Conservation (phyloP, 768 basidiomycete species). For the Mrakia blollopis region DNA sequence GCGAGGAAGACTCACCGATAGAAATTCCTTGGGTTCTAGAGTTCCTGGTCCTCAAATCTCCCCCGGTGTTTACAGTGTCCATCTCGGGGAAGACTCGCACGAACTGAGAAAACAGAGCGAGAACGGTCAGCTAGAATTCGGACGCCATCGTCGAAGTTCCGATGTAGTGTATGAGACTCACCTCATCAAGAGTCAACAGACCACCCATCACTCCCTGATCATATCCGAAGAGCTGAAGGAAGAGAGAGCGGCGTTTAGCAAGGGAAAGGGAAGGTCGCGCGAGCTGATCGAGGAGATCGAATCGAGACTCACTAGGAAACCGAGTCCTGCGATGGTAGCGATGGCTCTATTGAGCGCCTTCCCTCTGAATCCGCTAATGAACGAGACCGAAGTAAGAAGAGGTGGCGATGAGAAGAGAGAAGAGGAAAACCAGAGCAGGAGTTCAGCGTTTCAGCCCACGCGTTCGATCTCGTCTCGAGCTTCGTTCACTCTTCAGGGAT, state of each 20-base stretch:
- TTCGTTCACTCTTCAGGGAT: too few species aligned
- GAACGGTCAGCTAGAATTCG: neutral
- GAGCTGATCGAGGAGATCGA: neutral
- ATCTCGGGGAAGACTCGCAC: conserved; percentile 57
- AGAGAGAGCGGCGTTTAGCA: neutral
- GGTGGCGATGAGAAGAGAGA: neutral
- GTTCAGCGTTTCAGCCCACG: neutral
- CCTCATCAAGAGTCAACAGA: conserved; percentile 50
- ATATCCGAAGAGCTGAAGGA: conserved; percentile 50
- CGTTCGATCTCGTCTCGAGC: too few species aligned
- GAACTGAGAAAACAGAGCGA: conserved; percentile 49
- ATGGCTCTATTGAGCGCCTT: neutral
- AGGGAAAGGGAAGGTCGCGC: neutral
- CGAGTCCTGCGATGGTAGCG: conserved; percentile 7
- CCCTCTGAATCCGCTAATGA: conserved; percentile 18
- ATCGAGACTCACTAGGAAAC: neutral
- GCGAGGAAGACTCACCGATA: neutral
- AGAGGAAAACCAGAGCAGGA: neutral
- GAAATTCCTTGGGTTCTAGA: neutral
- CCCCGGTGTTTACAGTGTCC: neutral
- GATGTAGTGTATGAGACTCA: neutral
- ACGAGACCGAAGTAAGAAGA: neutral
- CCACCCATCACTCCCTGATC: conserved; percentile 71
- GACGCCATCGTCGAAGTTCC: too few species aligned
- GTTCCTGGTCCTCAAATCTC: neutral